Evolutionary conservation across 768 basidiomycete genomes (phyloP).

Genomic region (Tricholoma furcatifolium): DNA sequence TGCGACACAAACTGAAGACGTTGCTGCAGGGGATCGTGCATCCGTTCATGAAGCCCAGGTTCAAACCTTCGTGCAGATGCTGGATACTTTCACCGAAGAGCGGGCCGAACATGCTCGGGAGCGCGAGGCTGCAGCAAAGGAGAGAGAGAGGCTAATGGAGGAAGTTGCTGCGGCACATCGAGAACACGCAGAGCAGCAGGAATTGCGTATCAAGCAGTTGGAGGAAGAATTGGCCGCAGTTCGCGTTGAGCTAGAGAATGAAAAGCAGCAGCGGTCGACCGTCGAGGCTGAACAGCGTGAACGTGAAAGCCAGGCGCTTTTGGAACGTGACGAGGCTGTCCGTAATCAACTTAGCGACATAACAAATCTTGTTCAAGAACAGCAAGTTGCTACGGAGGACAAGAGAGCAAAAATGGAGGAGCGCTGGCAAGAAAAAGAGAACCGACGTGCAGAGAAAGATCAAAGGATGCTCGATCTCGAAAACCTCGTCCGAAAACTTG

Average conservation of each 20-base stretch:
- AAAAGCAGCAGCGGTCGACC: constrained; percentile 53
- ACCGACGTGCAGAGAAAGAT: constrained; percentile 58
- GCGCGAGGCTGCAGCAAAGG: constrained; percentile 50
- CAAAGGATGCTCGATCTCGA: constrained; percentile 52
- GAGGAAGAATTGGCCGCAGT: constrained; percentile 62
- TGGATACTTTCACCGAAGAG: constrained; percentile 56
- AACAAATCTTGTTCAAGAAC: constrained; percentile 70
- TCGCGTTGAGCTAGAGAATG: constrained; percentile 61
- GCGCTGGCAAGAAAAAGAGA: constrained; percentile 62
- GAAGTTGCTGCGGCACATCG: constrained; percentile 49
- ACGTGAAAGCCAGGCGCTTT: constrained; percentile 51
- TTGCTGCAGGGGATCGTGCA: constrained; percentile 31
- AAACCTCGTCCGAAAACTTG: constrained; percentile 59
- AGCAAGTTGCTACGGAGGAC: constrained; percentile 54
- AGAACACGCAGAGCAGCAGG: constrained; percentile 46
- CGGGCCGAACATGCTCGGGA: constrained; percentile 58
- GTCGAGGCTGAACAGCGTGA: constrained; percentile 66
- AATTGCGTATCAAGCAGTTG: constrained; percentile 54
- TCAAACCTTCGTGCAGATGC: constrained; percentile 44
- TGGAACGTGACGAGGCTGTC: constrained; percentile 60
- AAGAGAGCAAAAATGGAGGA: constrained; percentile 63
- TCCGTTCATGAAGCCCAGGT: constrained; percentile 32
- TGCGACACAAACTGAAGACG: constrained; percentile 15
- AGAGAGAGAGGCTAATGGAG: constrained; percentile 50
- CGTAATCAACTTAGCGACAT: constrained; percentile 66